Base-by-base conservation (phyloP, 2,329 filamentous ascomycete genomes). In the Polychaeton citri region DNA sequence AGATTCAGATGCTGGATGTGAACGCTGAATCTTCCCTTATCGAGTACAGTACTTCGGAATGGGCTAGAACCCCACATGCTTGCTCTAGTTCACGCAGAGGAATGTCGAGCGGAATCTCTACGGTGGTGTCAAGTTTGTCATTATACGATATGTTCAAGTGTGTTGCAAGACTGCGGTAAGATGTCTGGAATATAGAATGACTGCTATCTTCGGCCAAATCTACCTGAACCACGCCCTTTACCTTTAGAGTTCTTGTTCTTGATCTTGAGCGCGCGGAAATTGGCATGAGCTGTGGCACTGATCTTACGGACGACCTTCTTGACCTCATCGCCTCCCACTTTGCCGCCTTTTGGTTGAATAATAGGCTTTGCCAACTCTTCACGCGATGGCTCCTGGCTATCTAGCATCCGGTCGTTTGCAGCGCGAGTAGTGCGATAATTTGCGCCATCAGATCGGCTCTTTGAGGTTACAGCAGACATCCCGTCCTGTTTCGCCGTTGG, bases 221-320 rank as follows among this genome's bases (percentile, higher is more conserved):
- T 49, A 36, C 44, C 42, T 5, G 12, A 10, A 3, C 64, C 60
- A 39, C 56, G 54, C 2, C 64, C 63, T 33, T 59, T 61, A 15
- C 56, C 58, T 42, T 60, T 59, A 3, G 54, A 55, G 30, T 60
- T 63, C 48, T 67, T 64, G 41, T 63, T 62, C 52, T 65, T 68
- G 51, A 69, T 69, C 41, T 69, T 69, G 19, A 69, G 57, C 40
- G 49, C 55, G 13, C 61, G 55, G 43, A 61, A 69, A 37, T 69
- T 69, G 17, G 64, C 60, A 45, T 68, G 61, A 18, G 63, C 62
- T 17, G 55, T 54, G 12, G 63, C 60, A 39, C 62, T 65, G 37
- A 66, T 58, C 43, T 65, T 69, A 21, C 57, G 55, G 19, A 53
- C 55, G 26, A 55, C 58, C 34, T 53, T 60, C 45, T 60, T 63